Base-by-base conservation (phyloP, 2,329 filamentous ascomycete species). In the Polytolypa hystricis region DNA sequence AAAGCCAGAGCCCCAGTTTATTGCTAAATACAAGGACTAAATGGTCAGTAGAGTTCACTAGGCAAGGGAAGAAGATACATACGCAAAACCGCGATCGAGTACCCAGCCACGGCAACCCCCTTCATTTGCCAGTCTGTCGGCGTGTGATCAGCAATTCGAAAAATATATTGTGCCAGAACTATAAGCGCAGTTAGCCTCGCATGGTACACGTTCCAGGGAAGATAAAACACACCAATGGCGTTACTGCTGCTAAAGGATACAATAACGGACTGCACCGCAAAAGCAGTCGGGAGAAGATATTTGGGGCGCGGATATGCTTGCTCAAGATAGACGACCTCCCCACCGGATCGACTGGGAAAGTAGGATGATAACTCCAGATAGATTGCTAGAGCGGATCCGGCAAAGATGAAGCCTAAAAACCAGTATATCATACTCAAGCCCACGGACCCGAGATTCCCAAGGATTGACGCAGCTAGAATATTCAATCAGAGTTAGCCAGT, bases 201-300 rank as follows among this genome's bases (percentile, higher is more conserved):
- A 15, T 9, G 29, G 15, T n/a, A n/a, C n/a, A n/a, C n/a, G n/a
- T 9, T 14, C 45, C 38, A 66, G 61, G 39, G 47, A 2, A 7
- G 4, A 5, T 11, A 3, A 12, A 5, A 32, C 53, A 40, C 45
- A 64, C 64, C 66, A 27, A 81, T 71, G 0, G 75, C 67, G 51
- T 82, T 81, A 27, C 74, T 73, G 45, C 74, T 78, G 43, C 71
- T 74, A 44, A 81, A 82, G 0, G 77, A 79, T 3, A 82, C 57
- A 1, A 78, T 52, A 2, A 81, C 73, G 0, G 70, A 68, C 49
- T 78, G 73, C 2, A 79, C 69, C 0, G 78, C 78, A 49, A 78
- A 82, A 0, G 74, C 64, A 0, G 73, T 73, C 0, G 77, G 75
- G 33, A 82, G 73, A 41, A 82, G 67, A 49, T 74, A 78, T 37